These are phyloP conservation scores for Pseudozyma sp. DNA, from an alignment of 1,284 basidiomycete genomes.

Conservation along the genomic window DNA sequence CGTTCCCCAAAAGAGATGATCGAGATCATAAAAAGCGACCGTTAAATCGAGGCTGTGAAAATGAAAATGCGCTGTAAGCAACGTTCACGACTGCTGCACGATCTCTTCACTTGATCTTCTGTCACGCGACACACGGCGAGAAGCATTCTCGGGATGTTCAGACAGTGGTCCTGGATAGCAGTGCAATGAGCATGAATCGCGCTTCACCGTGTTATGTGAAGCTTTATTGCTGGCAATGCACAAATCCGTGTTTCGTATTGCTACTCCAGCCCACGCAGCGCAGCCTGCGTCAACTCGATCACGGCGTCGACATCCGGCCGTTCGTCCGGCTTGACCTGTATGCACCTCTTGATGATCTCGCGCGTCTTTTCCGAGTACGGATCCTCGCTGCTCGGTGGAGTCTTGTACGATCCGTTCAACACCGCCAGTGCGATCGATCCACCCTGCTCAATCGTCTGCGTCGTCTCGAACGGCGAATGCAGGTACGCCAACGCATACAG, in stretches of 20 bases:
- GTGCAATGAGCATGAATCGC: too few species aligned
- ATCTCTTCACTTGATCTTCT: too few species aligned
- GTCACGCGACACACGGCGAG: too few species aligned
- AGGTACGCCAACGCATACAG: slow-evolving; percentile 66
- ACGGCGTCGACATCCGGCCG: slow-evolving; percentile 62
- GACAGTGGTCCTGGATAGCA: too few species aligned
- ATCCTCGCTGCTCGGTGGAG: slow-evolving; percentile 52
- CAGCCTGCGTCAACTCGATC: slow-evolving; percentile 48
- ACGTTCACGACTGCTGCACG: too few species aligned
- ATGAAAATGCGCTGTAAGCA: too few species aligned
- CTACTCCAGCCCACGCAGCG: slow-evolving; percentile 48
- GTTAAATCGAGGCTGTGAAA: too few species aligned
- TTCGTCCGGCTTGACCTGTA: slow-evolving; percentile 58
- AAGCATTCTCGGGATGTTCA: too few species aligned
- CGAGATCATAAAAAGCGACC: too few species aligned
- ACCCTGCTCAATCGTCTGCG: slow-evolving; percentile 67
- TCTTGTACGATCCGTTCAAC: slow-evolving; percentile 65
- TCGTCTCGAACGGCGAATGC: slow-evolving; percentile 69
- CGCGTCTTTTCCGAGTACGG: slow-evolving; percentile 60
- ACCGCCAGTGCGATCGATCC: slow-evolving; percentile 68
- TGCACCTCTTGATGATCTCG: slow-evolving; percentile 60
- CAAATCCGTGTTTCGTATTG: too few species aligned
- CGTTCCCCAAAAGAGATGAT: too few species aligned
- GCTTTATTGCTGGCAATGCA: background rate
- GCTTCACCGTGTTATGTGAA: background rate